Base-by-base conservation (phyloP, 768 basidiomycete genomes). In the Scleroderma citrinum region DNA sequence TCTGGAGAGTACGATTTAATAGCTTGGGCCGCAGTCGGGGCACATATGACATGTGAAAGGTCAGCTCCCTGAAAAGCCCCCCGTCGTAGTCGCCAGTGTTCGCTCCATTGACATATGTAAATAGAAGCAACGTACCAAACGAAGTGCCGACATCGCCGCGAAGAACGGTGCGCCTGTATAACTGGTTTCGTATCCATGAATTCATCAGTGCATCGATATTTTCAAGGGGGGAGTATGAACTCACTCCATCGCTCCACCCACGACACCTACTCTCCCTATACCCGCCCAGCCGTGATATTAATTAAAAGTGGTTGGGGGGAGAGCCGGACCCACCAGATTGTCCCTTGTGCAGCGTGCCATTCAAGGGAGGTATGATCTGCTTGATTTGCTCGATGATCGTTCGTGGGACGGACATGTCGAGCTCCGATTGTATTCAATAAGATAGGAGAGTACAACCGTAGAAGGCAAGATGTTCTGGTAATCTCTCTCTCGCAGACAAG, bases 1-100 rank as follows among this genome's bases (percentile, higher is more conserved):
- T 99, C 94, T 2, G 93, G 93, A 3, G 91, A 94, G 66, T 97
- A 99, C 0, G 89, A 86, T 70, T 99, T 99, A 75, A 99, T 99
- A 39, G 92, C 87, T 5, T 77, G 77, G 23, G 92, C 92, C 6
- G 96, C 95, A 0, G 81, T 82, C 0, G 95, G 95, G 6, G 94
- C 85, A 69, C 96, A 99, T 48, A 98, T 95, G 50, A 98, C 91
- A 75, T 98, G 96, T 20, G 94, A 93, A 19, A 97, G 75, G 67
- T 98, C 95, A 43, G 86, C 90, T 30, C 94, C 94, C 89, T 90
- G 47, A 17, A 35, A 31, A 39, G 5, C n/a, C 37, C 17, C 19
- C 17, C 38, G 14, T 10, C 12, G 6, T 19, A n/a, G n/a, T n/a
- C n/a, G n/a, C n/a, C n/a, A n/a, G n/a, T n/a, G n/a, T n/a, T n/a